Conservation (phyloP, 2,329 filamentous ascomycete genomes). For the Amauroascus niger region DNA sequence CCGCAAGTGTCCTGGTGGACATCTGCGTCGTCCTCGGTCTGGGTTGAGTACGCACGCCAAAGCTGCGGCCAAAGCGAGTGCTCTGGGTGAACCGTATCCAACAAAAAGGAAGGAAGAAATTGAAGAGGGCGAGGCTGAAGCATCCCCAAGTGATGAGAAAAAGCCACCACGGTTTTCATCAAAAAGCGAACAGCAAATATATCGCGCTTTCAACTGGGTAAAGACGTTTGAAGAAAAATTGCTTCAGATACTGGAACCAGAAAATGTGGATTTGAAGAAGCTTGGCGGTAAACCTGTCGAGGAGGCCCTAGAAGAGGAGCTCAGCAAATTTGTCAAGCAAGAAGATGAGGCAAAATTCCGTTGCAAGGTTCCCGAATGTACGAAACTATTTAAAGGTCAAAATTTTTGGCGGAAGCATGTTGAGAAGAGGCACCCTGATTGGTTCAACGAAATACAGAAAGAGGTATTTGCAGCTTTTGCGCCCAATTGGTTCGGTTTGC, state of each 20-base stretch:
- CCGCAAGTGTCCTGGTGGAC: conserved; percentile 93
- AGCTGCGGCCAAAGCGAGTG: conserved; percentile 75
- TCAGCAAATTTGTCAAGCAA: conserved; percentile 83
- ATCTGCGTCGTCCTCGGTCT: conserved; percentile 79
- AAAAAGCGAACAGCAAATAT: conserved; percentile 83
- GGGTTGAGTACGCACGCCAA: conserved; percentile 76
- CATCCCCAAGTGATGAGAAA: conserved; percentile 59
- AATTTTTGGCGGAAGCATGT: conserved; percentile 98
- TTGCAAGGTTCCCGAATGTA: conserved; percentile 92
- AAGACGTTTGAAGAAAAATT: conserved; percentile 98
- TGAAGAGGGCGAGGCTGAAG: conserved; percentile 55
- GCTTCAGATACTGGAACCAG: conserved; percentile 81
- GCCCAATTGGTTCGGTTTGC: neutral
- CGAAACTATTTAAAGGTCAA: conserved; percentile 93
- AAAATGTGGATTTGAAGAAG: conserved; percentile 77
- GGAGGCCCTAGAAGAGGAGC: conserved; percentile 76
- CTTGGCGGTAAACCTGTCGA: conserved; percentile 80
- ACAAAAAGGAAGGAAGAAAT: conserved; percentile 62
- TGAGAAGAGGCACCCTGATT: conserved; percentile 88
- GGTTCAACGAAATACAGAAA: conserved; percentile 66
- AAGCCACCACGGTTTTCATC: conserved; percentile 59
- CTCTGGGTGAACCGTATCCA: conserved; percentile 71
- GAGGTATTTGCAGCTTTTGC: conserved; percentile 54
- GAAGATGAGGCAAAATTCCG: conserved; percentile 96
- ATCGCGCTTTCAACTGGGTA: conserved; percentile 96